These are phyloP conservation scores for Pezicula radicicola DNA, from an alignment of 2,329 filamentous ascomycete species.

Conservation along the genomic window DNA sequence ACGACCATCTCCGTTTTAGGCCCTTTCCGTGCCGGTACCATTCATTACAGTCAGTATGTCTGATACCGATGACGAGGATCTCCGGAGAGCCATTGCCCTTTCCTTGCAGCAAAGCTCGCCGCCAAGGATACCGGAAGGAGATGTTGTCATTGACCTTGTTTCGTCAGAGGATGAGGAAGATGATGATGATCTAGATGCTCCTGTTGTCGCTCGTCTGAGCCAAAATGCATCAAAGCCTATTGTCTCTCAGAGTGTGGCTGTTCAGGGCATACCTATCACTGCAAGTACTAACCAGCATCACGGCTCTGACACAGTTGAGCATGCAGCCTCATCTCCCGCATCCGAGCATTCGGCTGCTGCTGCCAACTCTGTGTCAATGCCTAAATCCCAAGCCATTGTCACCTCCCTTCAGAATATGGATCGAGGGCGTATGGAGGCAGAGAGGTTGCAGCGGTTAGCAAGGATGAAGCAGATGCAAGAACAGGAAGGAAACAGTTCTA, in stretches of 20 bases:
- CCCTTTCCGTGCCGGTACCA: slow-evolving; percentile 2
- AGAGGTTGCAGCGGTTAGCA: too few species aligned
- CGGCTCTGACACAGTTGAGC: too few species aligned
- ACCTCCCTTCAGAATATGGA: too few species aligned
- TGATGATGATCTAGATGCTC: slow-evolving; percentile 10
- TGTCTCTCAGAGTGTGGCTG: too few species aligned
- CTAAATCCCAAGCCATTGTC: too few species aligned
- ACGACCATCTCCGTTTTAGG: background rate
- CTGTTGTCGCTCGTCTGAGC: slow-evolving; percentile 8
- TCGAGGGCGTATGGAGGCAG: too few species aligned
- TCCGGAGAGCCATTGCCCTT: slow-evolving; percentile 58
- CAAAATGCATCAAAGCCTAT: slow-evolving; percentile 3
- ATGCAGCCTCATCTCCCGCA: too few species aligned
- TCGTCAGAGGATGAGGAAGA: slow-evolving; percentile 5
- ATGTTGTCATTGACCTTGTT: slow-evolving; percentile 6
- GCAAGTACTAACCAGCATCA: too few species aligned
- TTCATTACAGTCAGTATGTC: slow-evolving; percentile 12
- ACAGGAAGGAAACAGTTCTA: slow-evolving; percentile 37
- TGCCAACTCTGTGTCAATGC: too few species aligned
- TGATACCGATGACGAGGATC: slow-evolving; percentile 44
- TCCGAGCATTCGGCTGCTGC: too few species aligned
- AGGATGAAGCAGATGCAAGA: too few species aligned
- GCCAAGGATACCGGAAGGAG: slow-evolving; percentile 10
- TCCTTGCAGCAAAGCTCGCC: slow-evolving; percentile 42
- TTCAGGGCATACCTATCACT: too few species aligned